Conservation (phyloP, 129 eudicot genomes). For the Lactuca sativa region DNA sequence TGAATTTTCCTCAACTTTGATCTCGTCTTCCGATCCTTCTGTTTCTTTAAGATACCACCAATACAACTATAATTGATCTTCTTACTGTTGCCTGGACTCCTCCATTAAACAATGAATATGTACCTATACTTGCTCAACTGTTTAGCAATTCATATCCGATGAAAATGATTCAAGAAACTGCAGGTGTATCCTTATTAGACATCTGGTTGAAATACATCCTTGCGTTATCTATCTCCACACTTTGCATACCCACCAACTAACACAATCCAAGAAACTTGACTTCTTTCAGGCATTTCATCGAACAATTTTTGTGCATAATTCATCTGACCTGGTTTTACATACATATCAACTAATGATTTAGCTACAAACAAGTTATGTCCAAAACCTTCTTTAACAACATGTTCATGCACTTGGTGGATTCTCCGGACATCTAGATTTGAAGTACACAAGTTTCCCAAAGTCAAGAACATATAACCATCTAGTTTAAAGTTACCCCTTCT, state of each 20-base stretch:
- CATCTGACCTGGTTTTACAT: slow-evolving; percentile 60
- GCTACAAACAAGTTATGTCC: slow-evolving; percentile 45
- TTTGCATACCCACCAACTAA: slow-evolving; percentile 67
- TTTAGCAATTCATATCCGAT: no score
- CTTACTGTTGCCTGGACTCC: no score
- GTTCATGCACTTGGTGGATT: slow-evolving; percentile 57
- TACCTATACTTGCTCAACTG: no score
- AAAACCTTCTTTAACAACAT: slow-evolving; percentile 58
- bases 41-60: no score
- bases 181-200: slow-evolving; percentile 59
- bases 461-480: slow-evolving; percentile 56
- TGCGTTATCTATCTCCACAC: slow-evolving; percentile 51
- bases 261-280: slow-evolving; percentile 77
- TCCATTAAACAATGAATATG: no score
- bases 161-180: neutral
- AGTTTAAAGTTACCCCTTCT: slow-evolving; percentile 42
- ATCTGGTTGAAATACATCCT: slow-evolving; percentile 43
- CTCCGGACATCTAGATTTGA: slow-evolving; percentile 34
- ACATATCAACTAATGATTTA: slow-evolving; percentile 78
- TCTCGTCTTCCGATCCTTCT: no score
- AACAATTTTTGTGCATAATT: slow-evolving; percentile 53
- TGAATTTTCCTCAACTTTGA: no score
- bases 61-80: no score
- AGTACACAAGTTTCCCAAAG: slow-evolving; percentile 57
- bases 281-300: slow-evolving; percentile 76